Evolutionary conservation across 805 yeast species (phyloP).

Genomic region (Starmera amethionina): DNA sequence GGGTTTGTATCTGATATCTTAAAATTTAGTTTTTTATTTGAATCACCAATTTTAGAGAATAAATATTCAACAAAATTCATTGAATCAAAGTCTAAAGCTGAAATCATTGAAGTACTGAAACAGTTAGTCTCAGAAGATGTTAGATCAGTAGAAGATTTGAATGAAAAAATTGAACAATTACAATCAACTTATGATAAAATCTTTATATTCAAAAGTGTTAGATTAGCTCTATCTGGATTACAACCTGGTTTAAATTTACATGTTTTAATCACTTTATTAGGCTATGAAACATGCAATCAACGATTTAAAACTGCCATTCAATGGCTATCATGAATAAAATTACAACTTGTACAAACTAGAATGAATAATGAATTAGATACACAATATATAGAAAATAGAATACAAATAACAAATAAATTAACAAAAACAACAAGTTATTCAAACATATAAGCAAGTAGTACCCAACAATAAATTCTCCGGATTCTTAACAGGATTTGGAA

Average conservation of each 20-base stretch:
- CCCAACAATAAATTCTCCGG: slow-evolving; percentile 26
- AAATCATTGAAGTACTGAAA: slow-evolving; percentile 9
- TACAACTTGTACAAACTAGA: slow-evolving; percentile 1
- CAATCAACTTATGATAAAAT: neutral
- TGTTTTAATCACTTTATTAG: slow-evolving; percentile 44
- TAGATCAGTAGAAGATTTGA: slow-evolving; percentile 1
- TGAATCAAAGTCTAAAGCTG: slow-evolving; percentile 6
- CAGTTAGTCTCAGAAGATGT: slow-evolving; percentile 5
- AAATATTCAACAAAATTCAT: slow-evolving; percentile 23
- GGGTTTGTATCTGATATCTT: slow-evolving; percentile 44
- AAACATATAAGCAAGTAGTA: slow-evolving; percentile 19
- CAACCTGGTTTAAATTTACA: slow-evolving; percentile 63
- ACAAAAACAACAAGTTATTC: neutral
- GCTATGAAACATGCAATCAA: slow-evolving; percentile 24
- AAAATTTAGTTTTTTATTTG: slow-evolving; percentile 40
- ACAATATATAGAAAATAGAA: neutral
- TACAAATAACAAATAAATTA: neutral
- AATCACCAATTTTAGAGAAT: slow-evolving; percentile 19
- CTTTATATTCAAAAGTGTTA: slow-evolving; percentile 16
- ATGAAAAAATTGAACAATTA: slow-evolving; percentile 1
- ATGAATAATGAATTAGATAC: neutral
- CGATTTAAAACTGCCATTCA: slow-evolving; percentile 19
- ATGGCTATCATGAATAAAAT: neutral
- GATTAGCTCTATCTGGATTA: slow-evolving; percentile 65
- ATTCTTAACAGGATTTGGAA: slow-evolving; percentile 26